Evolutionary conservation across 108 stramenopile genomes (phyloP), one percentile per base, ranked within the genome.

Genomic region (Tribonema minus): DNA sequence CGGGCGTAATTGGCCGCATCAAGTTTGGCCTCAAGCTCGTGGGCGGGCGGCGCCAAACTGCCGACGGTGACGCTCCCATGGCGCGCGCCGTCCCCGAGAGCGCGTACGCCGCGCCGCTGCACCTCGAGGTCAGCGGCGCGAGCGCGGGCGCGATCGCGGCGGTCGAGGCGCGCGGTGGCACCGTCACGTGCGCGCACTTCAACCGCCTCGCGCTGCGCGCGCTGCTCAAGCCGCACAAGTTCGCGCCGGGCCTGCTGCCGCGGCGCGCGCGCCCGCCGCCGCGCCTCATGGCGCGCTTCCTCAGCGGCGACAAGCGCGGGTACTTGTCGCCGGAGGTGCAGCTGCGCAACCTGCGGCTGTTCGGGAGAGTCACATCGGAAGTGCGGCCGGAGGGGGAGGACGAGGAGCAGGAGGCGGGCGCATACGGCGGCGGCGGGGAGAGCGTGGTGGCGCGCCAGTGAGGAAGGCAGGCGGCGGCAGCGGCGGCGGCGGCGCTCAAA

Each of bases 131-230:
- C 23, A 83, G 91, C 5, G 86, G 92, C 58, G 98, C 95, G 7
- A 92, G 92, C 46, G 63, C 84, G 32, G 68, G 64, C 41, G 98
- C 98, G 25, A 95, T 97, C 67, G 82, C 87, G 37, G 94, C 95
- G 39, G 85, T 98, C 2, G 98, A 99, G 80, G 73, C 62, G 5
- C 88, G 84, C 33, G 98, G 98, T 20, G 98, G 98, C 12, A 88
- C 91, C 60, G 92, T 99, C n/a, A 95, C 94, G 0, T 94, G 94
- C 28, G 92, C 91, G 25, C 81, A 97, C 84, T 94, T 95, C 88
- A 98, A 96, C 86, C 76, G 88, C 32, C 81, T 96, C 77, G 94
- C 92, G 37, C 82, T 99, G 33, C 86, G 95, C 3, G 92, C 92
- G 6, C 70, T 95, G 63, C 82, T 97, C 37, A 95, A 96, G 76